Base-by-base conservation (phyloP, 129 eudicot genomes). In the Helianthus tuberosus region DNA sequence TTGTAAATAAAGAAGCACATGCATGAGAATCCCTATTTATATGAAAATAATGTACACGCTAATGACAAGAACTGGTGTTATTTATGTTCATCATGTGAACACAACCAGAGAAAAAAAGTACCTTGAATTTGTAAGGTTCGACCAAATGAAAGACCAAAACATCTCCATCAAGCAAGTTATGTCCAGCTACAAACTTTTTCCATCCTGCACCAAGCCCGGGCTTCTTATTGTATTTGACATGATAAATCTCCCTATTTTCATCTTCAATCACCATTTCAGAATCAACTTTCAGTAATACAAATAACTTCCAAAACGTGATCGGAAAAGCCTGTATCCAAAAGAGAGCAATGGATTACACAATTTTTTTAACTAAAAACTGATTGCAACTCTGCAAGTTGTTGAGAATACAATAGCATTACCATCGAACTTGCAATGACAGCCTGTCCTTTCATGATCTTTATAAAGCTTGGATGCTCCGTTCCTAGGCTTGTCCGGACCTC, bases 121-220 rank as follows among this genome's bases (percentile, higher is more conserved):
- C 97, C 97, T 91, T 91, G 49, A 88, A 84, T 59, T 81, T 84
- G 73, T 53, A 67, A 23, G 89, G 83, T 44, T 62, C 89, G 23
- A 88, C 73, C 38, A 88, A 76, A 69, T 91, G 92, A 55, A 82
- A 93, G 84, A 93, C 71, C 78, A 88, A 74, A 74, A 84, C 95
- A 79, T 89, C 96, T 70, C 96, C 96, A 64, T 85, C 96, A 41
- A 78, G 69, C 83, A 93, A 83, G 32, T 87, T 80, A 84, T 87
- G 85, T 52, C 73, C 86, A 65, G 72, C 72, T 43, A 85, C 86
- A 83, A 87, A 93, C 77, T 77, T 77, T 70, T 87, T 90, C 98
- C 98, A 93, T 35, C 98, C 98, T 8, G 84, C 98, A 75, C 98
- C 82, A 38, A 93, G 79, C 69, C 89, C n/a, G n/a, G n/a, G n/a